Conservation (phyloP, 106 monocot genomes). For the Dendrobium catenatum region DNA sequence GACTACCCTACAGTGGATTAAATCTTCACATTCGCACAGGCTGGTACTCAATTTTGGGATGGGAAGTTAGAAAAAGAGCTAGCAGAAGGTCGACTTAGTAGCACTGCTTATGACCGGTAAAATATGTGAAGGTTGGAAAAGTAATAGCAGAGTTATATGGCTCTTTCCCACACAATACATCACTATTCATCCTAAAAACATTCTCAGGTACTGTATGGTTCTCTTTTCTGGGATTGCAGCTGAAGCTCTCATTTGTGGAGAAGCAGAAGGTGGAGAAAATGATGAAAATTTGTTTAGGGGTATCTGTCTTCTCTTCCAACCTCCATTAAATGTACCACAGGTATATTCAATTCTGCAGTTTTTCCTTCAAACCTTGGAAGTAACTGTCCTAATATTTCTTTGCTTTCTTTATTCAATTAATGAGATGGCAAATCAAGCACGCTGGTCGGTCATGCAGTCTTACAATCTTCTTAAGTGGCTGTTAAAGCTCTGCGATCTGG, state of each 20-base stretch:
- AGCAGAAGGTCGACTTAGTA: slow-evolving; percentile 64
- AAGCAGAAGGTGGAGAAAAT: slow-evolving; percentile 64
- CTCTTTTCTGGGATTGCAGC: slow-evolving; percentile 58
- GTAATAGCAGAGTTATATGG: background rate
- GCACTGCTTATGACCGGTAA: slow-evolving; percentile 73
- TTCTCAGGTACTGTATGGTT: slow-evolving; percentile 49
- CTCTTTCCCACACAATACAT: background rate
- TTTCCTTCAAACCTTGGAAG: background rate
- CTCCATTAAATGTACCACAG: slow-evolving; percentile 40
- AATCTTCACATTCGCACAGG: slow-evolving; percentile 22
- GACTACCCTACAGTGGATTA: background rate
- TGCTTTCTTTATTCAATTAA: background rate
- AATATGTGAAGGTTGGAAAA: background rate
- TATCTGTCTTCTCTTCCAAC: slow-evolving; percentile 30
- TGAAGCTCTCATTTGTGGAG: slow-evolving; percentile 53
- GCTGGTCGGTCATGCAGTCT: slow-evolving; percentile 55
- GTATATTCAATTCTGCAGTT: slow-evolving; percentile 3
- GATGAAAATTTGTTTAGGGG: slow-evolving; percentile 59
- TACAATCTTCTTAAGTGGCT: slow-evolving; percentile 57
- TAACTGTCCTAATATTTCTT: background rate
- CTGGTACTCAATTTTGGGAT: slow-evolving; percentile 94
- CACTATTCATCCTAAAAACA: background rate
- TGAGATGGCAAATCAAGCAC: slow-evolving; percentile 55
- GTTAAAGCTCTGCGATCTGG: slow-evolving; percentile 45
- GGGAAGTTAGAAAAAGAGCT: slow-evolving; percentile 82